These are phyloP conservation scores for Aphanomyces astaci DNA, from an alignment of 352 stramenopile species.

Conservation along the genomic window DNA sequence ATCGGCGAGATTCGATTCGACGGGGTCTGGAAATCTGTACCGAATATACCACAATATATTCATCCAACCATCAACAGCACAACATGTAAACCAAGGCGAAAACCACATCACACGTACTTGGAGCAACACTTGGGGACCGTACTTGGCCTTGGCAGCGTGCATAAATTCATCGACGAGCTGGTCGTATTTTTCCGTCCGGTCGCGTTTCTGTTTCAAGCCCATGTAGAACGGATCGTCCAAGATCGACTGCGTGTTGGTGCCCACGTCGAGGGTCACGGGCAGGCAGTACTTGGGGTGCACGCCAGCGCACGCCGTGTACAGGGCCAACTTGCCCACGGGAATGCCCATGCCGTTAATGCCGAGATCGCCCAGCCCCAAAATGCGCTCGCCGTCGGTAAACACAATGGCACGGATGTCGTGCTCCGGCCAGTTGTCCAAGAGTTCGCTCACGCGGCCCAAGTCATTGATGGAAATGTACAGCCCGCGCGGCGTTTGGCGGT, in stretches of 20 bases:
- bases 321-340: constrained; percentile 92
- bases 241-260: constrained; percentile 93
- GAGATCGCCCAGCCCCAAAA: constrained; percentile 95
- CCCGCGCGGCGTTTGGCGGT: constrained; percentile 44
- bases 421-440: constrained; percentile 94
- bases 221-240: constrained; percentile 94
- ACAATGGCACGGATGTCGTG: constrained; percentile 97
- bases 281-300: constrained; percentile 92
- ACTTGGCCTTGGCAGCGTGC: constrained; percentile 85
- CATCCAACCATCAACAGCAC: too few species aligned
- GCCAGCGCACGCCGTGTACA: constrained; percentile 93
- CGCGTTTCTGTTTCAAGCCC: constrained; percentile 83
- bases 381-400: constrained; percentile 94
- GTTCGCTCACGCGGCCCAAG: constrained; percentile 62
- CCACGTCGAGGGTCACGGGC: constrained; percentile 94
- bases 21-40: too few species aligned
- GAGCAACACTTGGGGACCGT: constrained; percentile 76
- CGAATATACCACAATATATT: too few species aligned
- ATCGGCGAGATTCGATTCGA: too few species aligned
- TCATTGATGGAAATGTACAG: constrained; percentile 70
- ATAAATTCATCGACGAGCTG: constrained; percentile 96
- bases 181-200: constrained; percentile 87
- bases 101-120: too few species aligned
- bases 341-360: constrained; percentile 97
- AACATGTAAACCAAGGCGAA: too few species aligned